These are phyloP conservation scores for Cucurbita pepo DNA, from an alignment of 306 rosid species.

Conservation along the genomic window DNA sequence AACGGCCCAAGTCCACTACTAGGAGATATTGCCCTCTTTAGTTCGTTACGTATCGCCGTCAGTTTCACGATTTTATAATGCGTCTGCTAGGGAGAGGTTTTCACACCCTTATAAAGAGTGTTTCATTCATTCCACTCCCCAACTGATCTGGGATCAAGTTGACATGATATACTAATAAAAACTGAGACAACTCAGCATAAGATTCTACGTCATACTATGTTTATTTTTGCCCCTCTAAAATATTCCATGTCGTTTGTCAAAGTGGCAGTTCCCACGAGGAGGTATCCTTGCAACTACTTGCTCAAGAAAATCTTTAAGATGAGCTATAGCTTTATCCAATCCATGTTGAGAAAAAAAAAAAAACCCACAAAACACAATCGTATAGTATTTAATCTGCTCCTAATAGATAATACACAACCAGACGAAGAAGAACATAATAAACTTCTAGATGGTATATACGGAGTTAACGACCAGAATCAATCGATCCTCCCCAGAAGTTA, in stretches of 20 bases:
- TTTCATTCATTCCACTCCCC: no score
- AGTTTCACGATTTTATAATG: no score
- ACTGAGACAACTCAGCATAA: not conserved
- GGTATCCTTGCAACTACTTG: not conserved
- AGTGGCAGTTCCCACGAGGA: not conserved
- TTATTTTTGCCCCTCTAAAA: not conserved
- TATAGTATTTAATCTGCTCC: not conserved
- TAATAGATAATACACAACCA: not conserved
- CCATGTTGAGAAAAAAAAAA: not conserved
- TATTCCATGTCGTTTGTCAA: not conserved
- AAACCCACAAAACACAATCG: not conserved
- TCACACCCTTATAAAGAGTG: no score
- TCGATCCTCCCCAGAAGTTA: not conserved
- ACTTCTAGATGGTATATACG: not conserved
- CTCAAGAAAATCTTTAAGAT: not conserved
- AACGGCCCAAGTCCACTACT: no score
- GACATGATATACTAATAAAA: no score
- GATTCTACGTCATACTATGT: not conserved
- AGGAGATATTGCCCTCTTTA: no score
- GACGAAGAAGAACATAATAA: not conserved
- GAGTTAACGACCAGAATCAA: not conserved
- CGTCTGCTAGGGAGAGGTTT: no score
- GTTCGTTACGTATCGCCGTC: no score
- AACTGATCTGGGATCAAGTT: no score
- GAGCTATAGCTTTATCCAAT: not conserved